A percentile compares a stretch with the other conserved stretches of the same genome.
Evolutionary conservation across 2,329 filamentous ascomycete genomes (phyloP).

Genomic region (Diaporthe sp.): DNA sequence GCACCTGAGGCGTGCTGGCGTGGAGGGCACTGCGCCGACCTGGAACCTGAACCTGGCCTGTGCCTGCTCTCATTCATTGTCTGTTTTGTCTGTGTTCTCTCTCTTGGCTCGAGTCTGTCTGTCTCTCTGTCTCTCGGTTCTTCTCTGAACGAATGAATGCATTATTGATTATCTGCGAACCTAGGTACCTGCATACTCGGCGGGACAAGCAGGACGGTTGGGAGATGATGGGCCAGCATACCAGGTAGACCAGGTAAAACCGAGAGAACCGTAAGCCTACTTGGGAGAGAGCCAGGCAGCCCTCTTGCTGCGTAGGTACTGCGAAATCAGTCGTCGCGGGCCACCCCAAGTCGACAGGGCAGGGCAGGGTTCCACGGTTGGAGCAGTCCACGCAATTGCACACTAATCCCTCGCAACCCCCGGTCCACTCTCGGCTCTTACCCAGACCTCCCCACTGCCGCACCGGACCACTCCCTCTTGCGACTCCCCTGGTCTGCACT

Average conservation of each 20-base stretch:
- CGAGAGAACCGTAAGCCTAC: background rate
- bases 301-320: background rate
- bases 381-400: constrained; percentile 36
- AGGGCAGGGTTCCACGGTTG: constrained; percentile 23
- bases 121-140: background rate
- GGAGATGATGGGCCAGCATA: background rate
- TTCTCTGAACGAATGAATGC: background rate
- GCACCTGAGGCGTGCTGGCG: background rate
- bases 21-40: constrained; percentile 6
- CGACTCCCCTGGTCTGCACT: background rate
- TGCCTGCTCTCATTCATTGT: constrained; percentile 14
- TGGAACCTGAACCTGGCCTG: background rate
- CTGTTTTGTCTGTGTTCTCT: background rate
- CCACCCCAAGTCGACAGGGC: constrained; percentile 9
- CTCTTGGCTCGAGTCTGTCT: background rate
- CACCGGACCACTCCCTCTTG: constrained; percentile 11
- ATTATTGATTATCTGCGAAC: background rate
- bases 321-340: background rate
- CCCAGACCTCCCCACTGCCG: constrained; percentile 16
- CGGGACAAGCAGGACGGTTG: background rate
- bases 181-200: background rate
- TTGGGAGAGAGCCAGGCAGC: constrained; percentile 11
- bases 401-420: constrained; percentile 21
- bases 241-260: background rate
- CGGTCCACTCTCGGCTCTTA: constrained; percentile 29